A percentile compares a stretch with the other conserved stretches of the same genome.
These are phyloP conservation scores for Lindgomyces ingoldianus DNA, from an alignment of 495 filamentous ascomycete genomes.

Conservation along the genomic window DNA sequence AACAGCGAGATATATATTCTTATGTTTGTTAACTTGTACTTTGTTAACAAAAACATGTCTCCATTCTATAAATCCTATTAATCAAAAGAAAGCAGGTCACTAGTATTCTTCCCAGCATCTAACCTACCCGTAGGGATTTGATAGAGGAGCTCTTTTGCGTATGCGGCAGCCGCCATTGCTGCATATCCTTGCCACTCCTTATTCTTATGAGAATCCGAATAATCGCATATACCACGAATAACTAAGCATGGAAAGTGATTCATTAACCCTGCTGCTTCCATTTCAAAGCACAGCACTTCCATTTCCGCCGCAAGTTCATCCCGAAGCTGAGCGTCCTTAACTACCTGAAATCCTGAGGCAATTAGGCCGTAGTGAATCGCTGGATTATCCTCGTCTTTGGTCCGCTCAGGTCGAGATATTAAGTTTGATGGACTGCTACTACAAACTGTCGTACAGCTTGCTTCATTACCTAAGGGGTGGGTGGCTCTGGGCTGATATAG, in stretches of 20 bases:
- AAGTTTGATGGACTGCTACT: not conserved
- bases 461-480: not conserved
- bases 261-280: no score
- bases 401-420: not conserved
- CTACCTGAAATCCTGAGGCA: not conserved
- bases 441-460: not conserved
- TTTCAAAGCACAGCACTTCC: not conserved
- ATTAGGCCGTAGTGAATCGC: not conserved
- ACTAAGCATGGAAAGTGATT: no score
- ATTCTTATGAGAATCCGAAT: no score
- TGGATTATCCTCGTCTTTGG: not conserved
- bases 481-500: not conserved
- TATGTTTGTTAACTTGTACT: no score
- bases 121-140: constrained; percentile 41
- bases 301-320: not conserved
- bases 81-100: no score
- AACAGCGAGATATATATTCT: no score
- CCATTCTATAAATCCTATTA: no score
- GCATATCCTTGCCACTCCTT: no score
- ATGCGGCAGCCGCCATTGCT: constrained; percentile 14
- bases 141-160: constrained; percentile 33
- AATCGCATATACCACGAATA: no score
- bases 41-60: no score
- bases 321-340: not conserved
- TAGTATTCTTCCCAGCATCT: constrained; percentile 47